Conservation (phyloP, 768 basidiomycete species). For the Suillus discolor region DNA sequence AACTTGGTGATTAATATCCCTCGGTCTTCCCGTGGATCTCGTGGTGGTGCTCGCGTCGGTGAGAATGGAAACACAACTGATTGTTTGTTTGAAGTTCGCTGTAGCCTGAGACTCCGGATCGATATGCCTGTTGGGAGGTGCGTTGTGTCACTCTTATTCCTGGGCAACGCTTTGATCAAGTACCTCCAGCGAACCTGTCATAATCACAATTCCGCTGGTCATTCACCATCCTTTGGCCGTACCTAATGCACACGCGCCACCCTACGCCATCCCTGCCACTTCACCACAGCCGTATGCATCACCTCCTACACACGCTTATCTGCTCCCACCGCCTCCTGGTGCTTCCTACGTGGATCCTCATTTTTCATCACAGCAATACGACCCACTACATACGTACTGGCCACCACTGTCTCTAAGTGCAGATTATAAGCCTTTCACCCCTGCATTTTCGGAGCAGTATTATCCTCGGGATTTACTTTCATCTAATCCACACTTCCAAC, state of each 20-base stretch:
- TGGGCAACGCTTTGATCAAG: slow-evolving; percentile 14
- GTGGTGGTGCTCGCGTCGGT: slow-evolving; percentile 63
- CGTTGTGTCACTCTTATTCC: slow-evolving; percentile 21
- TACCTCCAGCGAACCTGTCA: slow-evolving; percentile 64
- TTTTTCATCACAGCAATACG: slow-evolving; percentile 1
- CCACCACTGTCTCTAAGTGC: background rate
- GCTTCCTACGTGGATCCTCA: slow-evolving; percentile 3
- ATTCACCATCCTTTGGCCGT: slow-evolving; percentile 67
- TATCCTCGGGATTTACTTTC: background rate
- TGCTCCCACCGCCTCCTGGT: slow-evolving; percentile 29
- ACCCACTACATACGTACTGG: background rate
- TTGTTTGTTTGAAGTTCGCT: slow-evolving; percentile 69
- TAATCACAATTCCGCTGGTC: slow-evolving; percentile 62
- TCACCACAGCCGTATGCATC: slow-evolving; percentile 22
- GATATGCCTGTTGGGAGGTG: slow-evolving; percentile 72
- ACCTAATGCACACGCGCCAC: slow-evolving; percentile 40
- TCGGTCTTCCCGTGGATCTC: slow-evolving; percentile 59
- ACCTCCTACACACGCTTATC: slow-evolving; percentile 20
- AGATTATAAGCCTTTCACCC: background rate
- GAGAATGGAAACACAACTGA: slow-evolving; percentile 46
- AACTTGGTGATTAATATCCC: slow-evolving; percentile 84
- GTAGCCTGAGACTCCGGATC: slow-evolving; percentile 62
- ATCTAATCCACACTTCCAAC: slow-evolving; percentile 18
- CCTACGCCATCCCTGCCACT: slow-evolving; percentile 13
- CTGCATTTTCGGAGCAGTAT: slow-evolving; percentile 4